Evolutionary conservation across 768 basidiomycete species (phyloP).

Genomic region (Hericium coralloides): DNA sequence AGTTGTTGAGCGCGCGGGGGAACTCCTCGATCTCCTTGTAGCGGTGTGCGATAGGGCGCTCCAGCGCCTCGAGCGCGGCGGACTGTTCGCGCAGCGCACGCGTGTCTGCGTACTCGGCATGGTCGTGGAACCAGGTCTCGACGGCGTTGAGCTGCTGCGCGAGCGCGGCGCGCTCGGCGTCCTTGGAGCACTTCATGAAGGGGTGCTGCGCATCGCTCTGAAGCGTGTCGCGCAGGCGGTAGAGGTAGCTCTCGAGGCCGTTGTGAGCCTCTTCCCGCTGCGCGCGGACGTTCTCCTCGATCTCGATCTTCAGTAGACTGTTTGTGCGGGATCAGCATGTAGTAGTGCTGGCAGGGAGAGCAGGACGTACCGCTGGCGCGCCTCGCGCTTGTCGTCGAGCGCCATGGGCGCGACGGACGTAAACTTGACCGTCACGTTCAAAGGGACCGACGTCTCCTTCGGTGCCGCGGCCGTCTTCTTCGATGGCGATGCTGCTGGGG

Average conservation of each 20-base stretch:
- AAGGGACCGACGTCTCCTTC: constrained; percentile 55
- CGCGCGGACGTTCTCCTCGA: constrained; percentile 65
- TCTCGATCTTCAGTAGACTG: constrained; percentile 75
- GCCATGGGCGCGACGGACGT: constrained; percentile 70
- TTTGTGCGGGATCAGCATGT: not conserved
- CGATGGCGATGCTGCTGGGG: constrained; percentile 29
- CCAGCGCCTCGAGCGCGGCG: constrained; percentile 66
- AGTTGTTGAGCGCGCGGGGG: constrained; percentile 72
- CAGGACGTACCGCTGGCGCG: constrained; percentile 59
- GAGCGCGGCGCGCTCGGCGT: constrained; percentile 60
- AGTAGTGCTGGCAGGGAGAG: not conserved
- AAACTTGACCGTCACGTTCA: constrained; percentile 56
- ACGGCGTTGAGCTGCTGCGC: constrained; percentile 61
- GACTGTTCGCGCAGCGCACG: constrained; percentile 68
- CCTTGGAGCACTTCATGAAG: constrained; percentile 79
- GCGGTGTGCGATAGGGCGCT: constrained; percentile 76
- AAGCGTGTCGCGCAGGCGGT: constrained; percentile 78
- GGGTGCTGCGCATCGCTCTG: constrained; percentile 59
- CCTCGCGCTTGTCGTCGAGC: constrained; percentile 61
- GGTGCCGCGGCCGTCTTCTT: constrained; percentile 11
- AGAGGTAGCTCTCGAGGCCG: constrained; percentile 87
- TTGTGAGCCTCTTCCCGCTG: constrained; percentile 88
- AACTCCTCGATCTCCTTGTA: constrained; percentile 87
- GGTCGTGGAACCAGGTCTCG: constrained; percentile 75
- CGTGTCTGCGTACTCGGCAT: constrained; percentile 77